Base-by-base conservation (phyloP, 148 eudicot genomes). In the Nepenthes gracilis region DNA sequence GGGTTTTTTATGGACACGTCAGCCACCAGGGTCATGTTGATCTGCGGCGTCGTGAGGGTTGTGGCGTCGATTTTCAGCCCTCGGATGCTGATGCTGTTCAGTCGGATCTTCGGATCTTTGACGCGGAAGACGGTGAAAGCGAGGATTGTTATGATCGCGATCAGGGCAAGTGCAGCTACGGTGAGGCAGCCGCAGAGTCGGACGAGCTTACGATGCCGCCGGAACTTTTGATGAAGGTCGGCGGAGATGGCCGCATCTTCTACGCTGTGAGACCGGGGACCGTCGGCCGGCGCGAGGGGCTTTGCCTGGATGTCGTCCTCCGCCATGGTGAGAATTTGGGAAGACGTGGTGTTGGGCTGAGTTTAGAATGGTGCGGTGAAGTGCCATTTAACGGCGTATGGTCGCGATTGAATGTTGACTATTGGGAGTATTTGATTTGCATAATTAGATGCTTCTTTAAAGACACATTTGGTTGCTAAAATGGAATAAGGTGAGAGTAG, bases 1-100 rank as follows among this genome's bases (percentile, higher is more conserved):
- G 83, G 82, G 48, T 83, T 83, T 40, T 80, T 80, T 2, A 77
- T 43, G 1, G 81, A 66, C 0, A 79, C 64, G 3, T 65, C 67
- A 2, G 70, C 78, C 9, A 35, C 58, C 2, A 79, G 35, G 1
- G 75, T 80, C 14, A 76, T 33, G 58, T 77, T 78, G 2, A 33
- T 23, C 15, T 36, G 59, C 15, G 37, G 38, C 35, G 38, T 8
- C 1, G 58, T 67, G 9, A 33, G 11, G 9, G 11, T 15, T 15
- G 9, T n/a, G 9, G 37, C 10, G 37, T 33, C 33, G 33, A 59
- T 0, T 5, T 54, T 58, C 3, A 76, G 49, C 35, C 86, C 81
- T 9, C 33, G 8, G 43, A 82, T 53, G 5, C 4, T 64, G 1
- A 77, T 57, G 11, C 67, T 63, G 43, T 70, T 62, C 48, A 80